These are phyloP conservation scores for Annulohypoxylon moriforme DNA, from an alignment of 495 filamentous ascomycete species.

Conservation along the genomic window DNA sequence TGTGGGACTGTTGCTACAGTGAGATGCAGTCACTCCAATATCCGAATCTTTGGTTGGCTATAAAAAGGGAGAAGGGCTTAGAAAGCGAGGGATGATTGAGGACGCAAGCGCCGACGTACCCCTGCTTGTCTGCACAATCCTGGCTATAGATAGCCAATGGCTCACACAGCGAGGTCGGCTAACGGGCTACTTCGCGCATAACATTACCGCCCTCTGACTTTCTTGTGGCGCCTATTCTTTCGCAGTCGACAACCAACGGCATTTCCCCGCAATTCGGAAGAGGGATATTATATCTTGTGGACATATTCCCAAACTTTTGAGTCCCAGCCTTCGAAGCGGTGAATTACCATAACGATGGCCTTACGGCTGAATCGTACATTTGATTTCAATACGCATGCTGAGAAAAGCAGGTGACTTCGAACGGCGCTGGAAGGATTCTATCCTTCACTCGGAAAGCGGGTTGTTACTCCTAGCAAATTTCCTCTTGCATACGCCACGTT, in stretches of 20 bases:
- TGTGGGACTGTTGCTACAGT: conserved; percentile 27
- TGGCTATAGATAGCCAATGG: conserved; percentile 45
- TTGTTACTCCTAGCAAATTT: conserved; percentile 27
- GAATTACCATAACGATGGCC: conserved; percentile 23
- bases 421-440: conserved; percentile 23
- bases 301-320: conserved; percentile 14
- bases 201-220: conserved; percentile 34
- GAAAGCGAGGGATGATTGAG: conserved; percentile 44
- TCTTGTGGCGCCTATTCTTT: conserved; percentile 41
- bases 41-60: conserved; percentile 48
- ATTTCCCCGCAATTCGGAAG: conserved; percentile 43
- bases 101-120: conserved; percentile 50
- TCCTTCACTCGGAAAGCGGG: conserved; percentile 5
- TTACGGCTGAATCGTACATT: conserved; percentile 9
- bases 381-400: conserved; percentile 15
- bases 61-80: conserved; percentile 46
- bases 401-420: conserved; percentile 29
- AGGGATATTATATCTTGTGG: conserved; percentile 14
- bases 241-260: neutral
- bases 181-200: conserved; percentile 41
- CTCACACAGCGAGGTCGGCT: conserved; percentile 43
- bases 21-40: conserved; percentile 39
- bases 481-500: conserved; percentile 35
- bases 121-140: conserved; percentile 43
- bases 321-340: conserved; percentile 24